Conservation (phyloP, 805 yeast species). For the Blastobotrys mokoenaii region DNA sequence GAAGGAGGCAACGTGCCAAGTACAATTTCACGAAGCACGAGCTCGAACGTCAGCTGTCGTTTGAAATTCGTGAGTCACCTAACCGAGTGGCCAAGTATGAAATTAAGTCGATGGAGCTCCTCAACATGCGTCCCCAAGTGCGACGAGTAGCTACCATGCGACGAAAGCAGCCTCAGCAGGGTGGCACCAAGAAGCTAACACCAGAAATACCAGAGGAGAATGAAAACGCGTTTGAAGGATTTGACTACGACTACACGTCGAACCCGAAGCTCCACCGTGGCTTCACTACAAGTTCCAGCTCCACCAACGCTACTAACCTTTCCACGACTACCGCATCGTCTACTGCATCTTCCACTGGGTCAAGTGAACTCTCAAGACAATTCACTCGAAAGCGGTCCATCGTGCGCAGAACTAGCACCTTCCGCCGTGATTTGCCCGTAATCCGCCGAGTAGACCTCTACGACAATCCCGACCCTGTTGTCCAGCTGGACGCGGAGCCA, state of each 20-base stretch:
- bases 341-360: too few relatives aligned
- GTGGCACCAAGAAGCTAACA: background rate
- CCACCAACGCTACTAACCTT: background rate
- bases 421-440: background rate
- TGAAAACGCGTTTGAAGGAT: background rate
- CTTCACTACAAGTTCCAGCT: background rate
- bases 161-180: background rate
- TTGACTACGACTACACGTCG: background rate
- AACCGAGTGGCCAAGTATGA: slow-evolving; percentile 6
- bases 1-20: slow-evolving; percentile 2
- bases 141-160: background rate
- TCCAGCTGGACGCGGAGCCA: slow-evolving; percentile 1
- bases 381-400: slow-evolving; percentile 1
- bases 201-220: background rate
- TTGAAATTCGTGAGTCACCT: slow-evolving; percentile 13
- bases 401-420: background rate
- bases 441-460: slow-evolving; percentile 7
- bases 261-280: background rate
- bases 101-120: slow-evolving; percentile 10
- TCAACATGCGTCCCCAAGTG: slow-evolving; percentile 9
- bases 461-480: slow-evolving; percentile 6
- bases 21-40: slow-evolving; percentile 7
- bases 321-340: background rate
- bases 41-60: slow-evolving; percentile 12
- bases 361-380: background rate